A percentile compares a stretch with the other conserved stretches of the same genome.
These are phyloP conservation scores for Lentinula boryana DNA, from an alignment of 768 basidiomycete genomes.

Conservation along the genomic window DNA sequence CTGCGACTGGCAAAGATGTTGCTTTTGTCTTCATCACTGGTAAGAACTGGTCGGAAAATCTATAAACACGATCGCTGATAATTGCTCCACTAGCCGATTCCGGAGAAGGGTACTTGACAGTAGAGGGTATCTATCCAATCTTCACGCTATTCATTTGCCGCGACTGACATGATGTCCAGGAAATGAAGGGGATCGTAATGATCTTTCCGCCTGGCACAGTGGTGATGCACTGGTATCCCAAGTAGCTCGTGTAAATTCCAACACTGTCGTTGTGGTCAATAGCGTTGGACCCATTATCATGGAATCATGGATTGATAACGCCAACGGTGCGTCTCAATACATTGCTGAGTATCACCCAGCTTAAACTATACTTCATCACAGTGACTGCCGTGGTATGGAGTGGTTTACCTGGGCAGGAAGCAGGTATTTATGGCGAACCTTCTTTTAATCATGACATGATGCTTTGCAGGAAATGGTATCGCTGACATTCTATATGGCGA, in stretches of 20 bases:
- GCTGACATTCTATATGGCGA: conserved; percentile 55
- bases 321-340: conserved; percentile 31
- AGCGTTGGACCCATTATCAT: conserved; percentile 54
- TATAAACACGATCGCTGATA: background rate
- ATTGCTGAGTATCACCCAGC: background rate
- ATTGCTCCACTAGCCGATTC: conserved; percentile 24
- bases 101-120: conserved; percentile 39
- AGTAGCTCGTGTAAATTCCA: conserved; percentile 48
- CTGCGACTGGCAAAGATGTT: conserved; percentile 39
- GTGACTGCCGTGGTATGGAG: conserved; percentile 27
- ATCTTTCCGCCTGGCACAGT: conserved; percentile 44
- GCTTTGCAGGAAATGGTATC: conserved; percentile 41
- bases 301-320: conserved; percentile 53
- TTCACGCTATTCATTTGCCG: conserved; percentile 1
- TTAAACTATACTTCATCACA: background rate
- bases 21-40: conserved; percentile 52
- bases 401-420: conserved; percentile 59
- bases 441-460: background rate
- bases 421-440: conserved; percentile 27
- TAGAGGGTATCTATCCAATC: conserved; percentile 25
- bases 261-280: conserved; percentile 65
- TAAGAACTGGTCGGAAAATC: background rate
- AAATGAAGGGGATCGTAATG: conserved; percentile 50
- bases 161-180: conserved; percentile 33
- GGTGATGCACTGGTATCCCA: conserved; percentile 42